phyloP scores from a whole-genome alignment of 2,329 filamentous ascomycete genomes.

The Chrysoporthe puriensis region DNA sequence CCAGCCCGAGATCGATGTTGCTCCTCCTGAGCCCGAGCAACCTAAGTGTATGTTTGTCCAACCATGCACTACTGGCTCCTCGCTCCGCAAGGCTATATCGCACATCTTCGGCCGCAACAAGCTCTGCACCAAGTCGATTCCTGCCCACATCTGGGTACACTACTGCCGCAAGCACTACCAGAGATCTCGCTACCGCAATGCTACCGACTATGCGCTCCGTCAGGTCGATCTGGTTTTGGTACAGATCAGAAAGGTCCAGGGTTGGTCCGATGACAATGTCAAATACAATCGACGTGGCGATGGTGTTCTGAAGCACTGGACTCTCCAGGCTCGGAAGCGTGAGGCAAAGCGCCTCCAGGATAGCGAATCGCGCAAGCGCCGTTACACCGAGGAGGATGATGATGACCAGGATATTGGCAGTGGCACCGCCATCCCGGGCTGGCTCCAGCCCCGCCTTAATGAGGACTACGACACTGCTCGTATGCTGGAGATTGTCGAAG shows the following conservation, averaged over 20 bases:
- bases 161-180: constrained; percentile 86
- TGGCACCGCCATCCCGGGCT: constrained; percentile 50
- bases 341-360: constrained; percentile 59
- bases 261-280: constrained; percentile 61
- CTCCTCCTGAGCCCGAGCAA: constrained; percentile 29
- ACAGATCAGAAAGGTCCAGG: constrained; percentile 65
- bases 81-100: constrained; percentile 74
- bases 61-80: constrained; percentile 62
- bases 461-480: constrained; percentile 51
- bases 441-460: constrained; percentile 52
- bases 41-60: constrained; percentile 58
- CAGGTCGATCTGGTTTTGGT: constrained; percentile 67
- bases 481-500: constrained; percentile 52
- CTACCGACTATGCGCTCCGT: constrained; percentile 60
- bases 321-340: constrained; percentile 65
- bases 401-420: constrained; percentile 41
- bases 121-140: constrained; percentile 71
- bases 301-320: constrained; percentile 61
- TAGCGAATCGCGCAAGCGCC: constrained; percentile 34
- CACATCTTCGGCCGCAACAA: constrained; percentile 87
- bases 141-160: constrained; percentile 71
- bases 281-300: constrained; percentile 22
- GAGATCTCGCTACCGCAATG: constrained; percentile 70
- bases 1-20: constrained; percentile 19
- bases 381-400: constrained; percentile 34